These are phyloP conservation scores for Saturnispora bothae DNA, from an alignment of 805 yeast genomes.

Conservation along the genomic window DNA sequence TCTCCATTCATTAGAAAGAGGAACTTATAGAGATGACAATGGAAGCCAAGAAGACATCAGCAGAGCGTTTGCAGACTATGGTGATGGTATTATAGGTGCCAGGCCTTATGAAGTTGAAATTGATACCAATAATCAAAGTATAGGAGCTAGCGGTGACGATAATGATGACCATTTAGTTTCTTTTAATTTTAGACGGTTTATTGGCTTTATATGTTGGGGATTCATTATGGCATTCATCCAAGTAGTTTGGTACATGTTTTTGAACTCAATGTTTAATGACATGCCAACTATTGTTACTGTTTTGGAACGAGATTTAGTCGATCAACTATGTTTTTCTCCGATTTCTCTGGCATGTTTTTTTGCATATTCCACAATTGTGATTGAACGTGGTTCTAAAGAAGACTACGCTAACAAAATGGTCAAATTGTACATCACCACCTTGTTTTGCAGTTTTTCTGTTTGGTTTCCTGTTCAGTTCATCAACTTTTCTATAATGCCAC, in stretches of 20 bases:
- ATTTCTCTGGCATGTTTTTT: slow-evolving; percentile 71
- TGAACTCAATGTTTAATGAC: slow-evolving; percentile 66
- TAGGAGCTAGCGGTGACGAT: neutral
- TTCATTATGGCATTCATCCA: slow-evolving; percentile 71
- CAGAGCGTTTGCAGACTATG: slow-evolving; percentile 27
- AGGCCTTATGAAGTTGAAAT: slow-evolving; percentile 8
- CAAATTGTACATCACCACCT: slow-evolving; percentile 55
- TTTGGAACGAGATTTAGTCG: slow-evolving; percentile 77
- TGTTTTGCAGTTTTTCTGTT: slow-evolving; percentile 58
- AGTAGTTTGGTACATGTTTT: slow-evolving; percentile 78
- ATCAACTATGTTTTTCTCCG: slow-evolving; percentile 86
- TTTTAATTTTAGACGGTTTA: slow-evolving; percentile 60
- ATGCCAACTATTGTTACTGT: slow-evolving; percentile 81
- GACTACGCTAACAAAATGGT: slow-evolving; percentile 56
- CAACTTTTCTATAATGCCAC: slow-evolving; percentile 61
- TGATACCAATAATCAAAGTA: neutral
- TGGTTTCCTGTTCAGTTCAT: slow-evolving; percentile 79
- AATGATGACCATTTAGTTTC: slow-evolving; percentile 1
- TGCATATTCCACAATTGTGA: slow-evolving; percentile 69
- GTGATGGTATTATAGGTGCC: slow-evolving; percentile 13
- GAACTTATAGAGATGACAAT: slow-evolving; percentile 3
- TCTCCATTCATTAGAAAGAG: slow-evolving; percentile 1
- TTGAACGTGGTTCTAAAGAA: slow-evolving; percentile 62
- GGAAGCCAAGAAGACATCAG: neutral
- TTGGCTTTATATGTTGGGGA: slow-evolving; percentile 84